A percentile compares a stretch with the other conserved stretches of the same genome.
Conservation (phyloP, 1,284 basidiomycete genomes). For the Violaceomyces palustris region DNA sequence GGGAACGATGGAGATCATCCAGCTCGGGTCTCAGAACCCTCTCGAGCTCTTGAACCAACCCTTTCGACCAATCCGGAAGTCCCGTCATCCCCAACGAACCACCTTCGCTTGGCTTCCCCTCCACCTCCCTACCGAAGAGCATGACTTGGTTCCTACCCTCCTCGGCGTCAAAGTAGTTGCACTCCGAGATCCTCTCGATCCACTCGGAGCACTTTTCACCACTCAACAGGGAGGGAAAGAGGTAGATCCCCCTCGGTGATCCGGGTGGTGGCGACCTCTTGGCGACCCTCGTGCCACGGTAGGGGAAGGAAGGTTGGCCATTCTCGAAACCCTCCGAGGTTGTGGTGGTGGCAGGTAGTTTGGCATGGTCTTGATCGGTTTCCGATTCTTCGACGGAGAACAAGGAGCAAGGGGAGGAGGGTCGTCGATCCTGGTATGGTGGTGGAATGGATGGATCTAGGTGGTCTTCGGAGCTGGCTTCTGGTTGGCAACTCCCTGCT, state of each 20-base stretch:
- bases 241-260: conserved; percentile 24
- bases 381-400: no score
- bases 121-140: conserved; percentile 18
- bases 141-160: conserved; percentile 19
- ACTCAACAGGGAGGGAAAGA: conserved; percentile 14
- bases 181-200: conserved; percentile 10
- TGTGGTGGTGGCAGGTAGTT: no score
- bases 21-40: neutral
- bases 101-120: neutral
- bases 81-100: conserved; percentile 3
- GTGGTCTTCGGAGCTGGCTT: no score
- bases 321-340: no score
- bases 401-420: no score
- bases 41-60: conserved; percentile 8
- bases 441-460: no score
- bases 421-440: no score
- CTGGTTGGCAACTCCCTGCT: no score
- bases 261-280: no score
- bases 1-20: conserved; percentile 1
- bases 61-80: conserved; percentile 15
- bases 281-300: no score
- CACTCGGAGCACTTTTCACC: conserved; percentile 8
- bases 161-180: conserved; percentile 16
- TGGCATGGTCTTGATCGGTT: no score
- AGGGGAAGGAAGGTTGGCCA: no score